phyloP scores from a whole-genome alignment of 139 green algal species.

The Desmodesmus armatus region DNA sequence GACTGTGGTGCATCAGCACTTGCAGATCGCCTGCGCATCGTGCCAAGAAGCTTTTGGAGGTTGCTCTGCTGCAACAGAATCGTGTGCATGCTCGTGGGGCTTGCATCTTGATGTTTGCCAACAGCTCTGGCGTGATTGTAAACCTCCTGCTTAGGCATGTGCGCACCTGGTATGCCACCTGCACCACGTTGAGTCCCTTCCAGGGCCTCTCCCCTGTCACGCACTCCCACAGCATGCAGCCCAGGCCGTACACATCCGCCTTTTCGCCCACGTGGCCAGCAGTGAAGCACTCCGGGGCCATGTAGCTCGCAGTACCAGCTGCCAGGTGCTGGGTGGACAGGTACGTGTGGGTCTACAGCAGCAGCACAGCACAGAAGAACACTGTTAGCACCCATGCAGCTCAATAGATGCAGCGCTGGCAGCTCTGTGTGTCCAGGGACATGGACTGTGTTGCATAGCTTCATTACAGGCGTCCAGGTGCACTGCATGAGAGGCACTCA shows the following conservation, averaged over 20 bases:
- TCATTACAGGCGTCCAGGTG: no score
- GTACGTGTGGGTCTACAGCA: conserved; percentile 33
- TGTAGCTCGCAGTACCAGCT: conserved; percentile 24
- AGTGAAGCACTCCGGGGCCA: conserved; percentile 30
- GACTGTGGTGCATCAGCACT: not conserved
- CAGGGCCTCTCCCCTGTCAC: conserved; percentile 34
- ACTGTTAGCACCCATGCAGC: not conserved
- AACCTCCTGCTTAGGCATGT: no score
- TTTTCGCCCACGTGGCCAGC: not conserved
- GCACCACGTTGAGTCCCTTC: conserved; percentile 39
- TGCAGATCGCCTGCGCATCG: no score
- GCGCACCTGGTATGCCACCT: conserved; percentile 38
- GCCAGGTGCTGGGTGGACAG: conserved; percentile 15
- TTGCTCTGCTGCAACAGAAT: no score
- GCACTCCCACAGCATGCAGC: conserved; percentile 34
- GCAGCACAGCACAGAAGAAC: not conserved
- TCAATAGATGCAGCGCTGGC: no score
- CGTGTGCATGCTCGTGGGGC: no score
- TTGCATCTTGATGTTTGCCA: not conserved
- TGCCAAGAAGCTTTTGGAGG: no score
- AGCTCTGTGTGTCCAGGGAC: no score
- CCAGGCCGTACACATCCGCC: conserved; percentile 25
- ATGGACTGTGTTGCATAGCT: no score
- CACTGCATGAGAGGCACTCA: not conserved
- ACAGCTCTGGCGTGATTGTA: no score